A percentile compares a stretch with the other conserved stretches of the same genome.
Evolutionary conservation across 345 rosid species (phyloP).

Genomic region (Angophora floribunda): DNA sequence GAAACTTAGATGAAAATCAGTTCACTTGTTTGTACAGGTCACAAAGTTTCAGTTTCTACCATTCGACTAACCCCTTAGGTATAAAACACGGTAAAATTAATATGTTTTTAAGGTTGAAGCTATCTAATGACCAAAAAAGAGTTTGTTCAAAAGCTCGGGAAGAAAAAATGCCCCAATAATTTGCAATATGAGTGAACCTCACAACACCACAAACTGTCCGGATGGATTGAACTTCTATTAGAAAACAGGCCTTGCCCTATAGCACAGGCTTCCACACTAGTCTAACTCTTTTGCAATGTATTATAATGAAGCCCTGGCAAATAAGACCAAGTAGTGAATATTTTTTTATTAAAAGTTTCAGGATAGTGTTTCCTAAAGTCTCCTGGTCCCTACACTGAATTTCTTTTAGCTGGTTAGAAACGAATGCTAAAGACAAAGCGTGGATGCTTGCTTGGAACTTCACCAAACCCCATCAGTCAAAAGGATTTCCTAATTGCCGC

Average conservation of each 20-base stretch:
- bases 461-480: background rate
- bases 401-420: background rate
- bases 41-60: background rate
- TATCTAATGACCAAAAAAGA: background rate
- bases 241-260: background rate
- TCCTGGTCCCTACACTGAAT: background rate
- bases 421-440: background rate
- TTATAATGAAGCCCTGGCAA: background rate
- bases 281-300: background rate
- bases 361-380: background rate
- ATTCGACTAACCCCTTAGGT: background rate
- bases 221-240: background rate
- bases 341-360: background rate
- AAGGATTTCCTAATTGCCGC: background rate
- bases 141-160: background rate
- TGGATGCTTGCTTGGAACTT: background rate
- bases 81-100: background rate
- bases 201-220: background rate
- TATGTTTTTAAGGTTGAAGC: background rate
- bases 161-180: background rate
- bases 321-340: background rate
- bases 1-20: background rate
- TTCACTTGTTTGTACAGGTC: background rate
- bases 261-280: background rate
- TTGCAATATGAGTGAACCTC: background rate